phyloP scores from a whole-genome alignment of 768 basidiomycete genomes.

The Amanita phalloides region DNA sequence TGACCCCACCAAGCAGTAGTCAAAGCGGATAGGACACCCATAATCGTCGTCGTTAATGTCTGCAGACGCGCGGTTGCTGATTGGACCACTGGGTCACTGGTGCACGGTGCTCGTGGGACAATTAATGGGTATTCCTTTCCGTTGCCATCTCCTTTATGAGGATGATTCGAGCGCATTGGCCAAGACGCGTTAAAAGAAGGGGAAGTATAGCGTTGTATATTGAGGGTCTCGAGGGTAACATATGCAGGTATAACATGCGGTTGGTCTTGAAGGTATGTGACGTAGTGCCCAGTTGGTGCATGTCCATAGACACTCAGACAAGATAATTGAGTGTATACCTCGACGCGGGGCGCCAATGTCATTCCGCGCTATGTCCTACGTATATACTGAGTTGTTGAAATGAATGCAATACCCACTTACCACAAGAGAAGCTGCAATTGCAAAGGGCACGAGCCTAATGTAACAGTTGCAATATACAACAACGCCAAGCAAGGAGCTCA shows the following conservation, averaged over 20 bases:
- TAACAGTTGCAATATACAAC: conserved; percentile 7
- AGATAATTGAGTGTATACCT: conserved; percentile 71
- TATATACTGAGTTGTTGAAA: conserved; percentile 3
- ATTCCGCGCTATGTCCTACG: conserved; percentile 55
- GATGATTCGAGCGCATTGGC: conserved; percentile 4
- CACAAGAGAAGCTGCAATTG: conserved; percentile 49
- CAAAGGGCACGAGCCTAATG: conserved; percentile 70
- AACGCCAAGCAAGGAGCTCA: conserved; percentile 8
- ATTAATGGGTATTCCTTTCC: conserved; percentile 21
- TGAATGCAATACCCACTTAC: conserved; percentile 29
- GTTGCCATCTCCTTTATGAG: conserved; percentile 6
- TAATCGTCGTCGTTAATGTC: conserved; percentile 63
- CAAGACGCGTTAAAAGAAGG: background rate
- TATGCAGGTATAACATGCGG: background rate
- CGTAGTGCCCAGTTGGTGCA: conserved; percentile 23
- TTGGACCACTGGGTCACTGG: conserved; percentile 48
- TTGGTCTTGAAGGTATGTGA: background rate
- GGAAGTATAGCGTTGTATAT: background rate
- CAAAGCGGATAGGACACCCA: conserved; percentile 73
- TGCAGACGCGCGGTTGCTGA: conserved; percentile 63
- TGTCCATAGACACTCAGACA: conserved; percentile 45
- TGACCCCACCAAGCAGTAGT: conserved; percentile 90
- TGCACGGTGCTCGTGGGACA: conserved; percentile 27
- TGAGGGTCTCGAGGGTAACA: background rate
- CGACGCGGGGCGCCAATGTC: conserved; percentile 73